Conservation (phyloP, 768 basidiomycete genomes). For the Phaeotremella skinneri region DNA sequence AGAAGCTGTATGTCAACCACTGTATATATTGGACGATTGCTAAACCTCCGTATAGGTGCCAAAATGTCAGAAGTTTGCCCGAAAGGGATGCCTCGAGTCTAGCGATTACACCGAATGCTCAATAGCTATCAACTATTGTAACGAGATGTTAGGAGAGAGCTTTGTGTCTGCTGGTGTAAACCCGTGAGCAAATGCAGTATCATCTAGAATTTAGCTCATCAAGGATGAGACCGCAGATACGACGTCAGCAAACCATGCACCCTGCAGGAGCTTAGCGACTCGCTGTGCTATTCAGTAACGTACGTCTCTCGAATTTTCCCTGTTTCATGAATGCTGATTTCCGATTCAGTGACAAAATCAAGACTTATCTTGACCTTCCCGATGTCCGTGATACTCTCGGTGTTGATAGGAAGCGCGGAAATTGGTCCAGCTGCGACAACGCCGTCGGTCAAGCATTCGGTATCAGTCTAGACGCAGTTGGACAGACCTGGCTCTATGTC, state of each 20-base stretch:
- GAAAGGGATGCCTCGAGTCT: slow-evolving; percentile 62
- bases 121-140: slow-evolving; percentile 69
- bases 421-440: slow-evolving; percentile 62
- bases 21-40: background rate
- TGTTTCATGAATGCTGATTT: background rate
- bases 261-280: slow-evolving; percentile 55
- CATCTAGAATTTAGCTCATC: slow-evolving; percentile 28
- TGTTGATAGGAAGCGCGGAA: slow-evolving; percentile 56
- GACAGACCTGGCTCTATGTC: slow-evolving; percentile 61
- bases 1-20: slow-evolving; percentile 34
- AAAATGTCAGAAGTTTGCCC: slow-evolving; percentile 63
- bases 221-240: slow-evolving; percentile 60
- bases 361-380: slow-evolving; percentile 63
- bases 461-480: slow-evolving; percentile 62
- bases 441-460: slow-evolving; percentile 59
- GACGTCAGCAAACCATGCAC: slow-evolving; percentile 65
- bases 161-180: slow-evolving; percentile 54
- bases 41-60: slow-evolving; percentile 59
- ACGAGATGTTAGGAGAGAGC: slow-evolving; percentile 57
- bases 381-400: slow-evolving; percentile 62
- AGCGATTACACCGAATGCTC: slow-evolving; percentile 67
- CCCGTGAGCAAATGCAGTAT: slow-evolving; percentile 32
- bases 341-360: slow-evolving; percentile 54
- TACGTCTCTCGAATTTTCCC: slow-evolving; percentile 18
- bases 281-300: slow-evolving; percentile 64